phyloP scores from a whole-genome alignment of 371 early-diverging fungal species.

The Mortierella sp. region DNA sequence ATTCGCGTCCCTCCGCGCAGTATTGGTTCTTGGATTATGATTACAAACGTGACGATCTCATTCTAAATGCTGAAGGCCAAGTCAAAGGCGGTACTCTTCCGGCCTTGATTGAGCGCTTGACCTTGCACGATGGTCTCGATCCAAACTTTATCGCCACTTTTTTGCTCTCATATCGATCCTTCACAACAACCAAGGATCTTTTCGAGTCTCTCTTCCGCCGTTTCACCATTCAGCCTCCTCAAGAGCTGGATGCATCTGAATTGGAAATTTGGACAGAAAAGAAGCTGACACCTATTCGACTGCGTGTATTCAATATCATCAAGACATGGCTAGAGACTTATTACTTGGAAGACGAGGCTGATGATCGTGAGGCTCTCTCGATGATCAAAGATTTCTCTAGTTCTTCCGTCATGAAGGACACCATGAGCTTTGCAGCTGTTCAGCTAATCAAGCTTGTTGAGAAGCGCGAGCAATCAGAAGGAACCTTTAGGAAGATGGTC shows the following conservation, averaged over 20 bases:
- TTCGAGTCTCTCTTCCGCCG: constrained; percentile 77
- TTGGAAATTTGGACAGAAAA: constrained; percentile 86
- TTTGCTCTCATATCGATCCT: constrained; percentile 90
- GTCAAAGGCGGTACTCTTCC: constrained; percentile 90
- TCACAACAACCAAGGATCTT: constrained; percentile 82
- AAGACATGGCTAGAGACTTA: constrained; percentile 92
- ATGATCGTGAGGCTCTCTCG: constrained; percentile 73
- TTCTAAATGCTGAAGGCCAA: constrained; percentile 80
- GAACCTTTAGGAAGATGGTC: constrained; percentile 71
- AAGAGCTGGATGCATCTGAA: constrained; percentile 76
- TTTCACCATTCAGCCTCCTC: constrained; percentile 82
- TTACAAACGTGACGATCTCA: constrained; percentile 77
- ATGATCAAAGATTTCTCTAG: constrained; percentile 74
- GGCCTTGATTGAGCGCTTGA: constrained; percentile 89
- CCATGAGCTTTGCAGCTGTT: constrained; percentile 78
- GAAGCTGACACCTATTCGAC: constrained; percentile 87
- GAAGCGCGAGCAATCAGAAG: constrained; percentile 75
- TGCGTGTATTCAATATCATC: constrained; percentile 92
- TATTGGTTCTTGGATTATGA: constrained; percentile 83
- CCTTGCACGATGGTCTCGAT: constrained; percentile 85
- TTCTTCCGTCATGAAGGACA: constrained; percentile 77
- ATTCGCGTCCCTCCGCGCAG: constrained; percentile 13
- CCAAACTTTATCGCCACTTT: constrained; percentile 85
- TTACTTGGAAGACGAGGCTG: constrained; percentile 82
- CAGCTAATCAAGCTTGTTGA: constrained; percentile 79